phyloP scores from a whole-genome alignment of 129 eudicot genomes.

The Helianthus annuus region DNA sequence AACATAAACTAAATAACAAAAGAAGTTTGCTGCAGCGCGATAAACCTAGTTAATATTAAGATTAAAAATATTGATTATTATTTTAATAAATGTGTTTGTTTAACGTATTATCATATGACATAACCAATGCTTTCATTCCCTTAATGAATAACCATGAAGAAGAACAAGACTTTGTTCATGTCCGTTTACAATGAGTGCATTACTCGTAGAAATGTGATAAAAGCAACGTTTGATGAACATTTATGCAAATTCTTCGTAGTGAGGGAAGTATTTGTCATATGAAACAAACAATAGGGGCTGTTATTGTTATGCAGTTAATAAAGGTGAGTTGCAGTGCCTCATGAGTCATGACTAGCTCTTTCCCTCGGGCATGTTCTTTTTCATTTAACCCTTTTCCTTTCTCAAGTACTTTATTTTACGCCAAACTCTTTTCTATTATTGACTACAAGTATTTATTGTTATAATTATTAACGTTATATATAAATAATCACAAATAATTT shows the following conservation, averaged over 20 bases:
- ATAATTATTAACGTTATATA: not conserved
- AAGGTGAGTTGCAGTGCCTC: constrained; percentile 31
- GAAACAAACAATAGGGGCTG: constrained; percentile 9
- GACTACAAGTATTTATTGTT: not conserved
- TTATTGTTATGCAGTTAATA: not conserved
- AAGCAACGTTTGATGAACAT: not conserved
- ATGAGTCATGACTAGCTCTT: constrained; percentile 37
- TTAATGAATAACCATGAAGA: not conserved
- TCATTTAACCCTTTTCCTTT: not conserved
- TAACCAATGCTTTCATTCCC: not conserved
- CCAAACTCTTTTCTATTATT: not conserved
- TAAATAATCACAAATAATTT: not conserved
- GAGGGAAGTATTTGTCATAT: constrained; percentile 20
- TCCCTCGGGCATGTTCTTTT: constrained; percentile 3
- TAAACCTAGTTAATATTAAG: no score
- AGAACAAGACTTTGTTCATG: not conserved
- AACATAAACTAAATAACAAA: no score
- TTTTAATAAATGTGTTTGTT: no score
- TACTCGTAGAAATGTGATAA: not conserved
- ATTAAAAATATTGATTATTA: no score
- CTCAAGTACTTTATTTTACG: not conserved
- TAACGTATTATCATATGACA: not conserved
- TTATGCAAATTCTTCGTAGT: constrained; percentile 1
- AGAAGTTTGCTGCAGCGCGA: no score
- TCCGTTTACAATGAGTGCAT: not conserved